Evolutionary conservation across 331 rosid genomes (phyloP).

Genomic region (Malus hybrid): DNA sequence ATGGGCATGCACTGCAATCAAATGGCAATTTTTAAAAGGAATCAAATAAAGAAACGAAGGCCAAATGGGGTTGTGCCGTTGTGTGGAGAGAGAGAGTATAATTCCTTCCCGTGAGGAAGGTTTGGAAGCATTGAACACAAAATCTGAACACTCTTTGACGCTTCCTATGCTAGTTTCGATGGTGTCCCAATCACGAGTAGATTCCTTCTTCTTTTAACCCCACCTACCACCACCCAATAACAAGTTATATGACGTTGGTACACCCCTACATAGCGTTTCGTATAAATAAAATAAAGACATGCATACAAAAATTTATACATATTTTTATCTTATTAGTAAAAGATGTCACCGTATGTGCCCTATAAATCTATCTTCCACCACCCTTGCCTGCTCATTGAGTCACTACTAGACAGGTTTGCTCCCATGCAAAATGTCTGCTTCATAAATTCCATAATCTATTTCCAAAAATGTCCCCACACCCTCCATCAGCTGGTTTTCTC

Average conservation of each 20-base stretch:
- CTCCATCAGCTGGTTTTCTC: background rate
- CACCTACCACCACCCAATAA: background rate
- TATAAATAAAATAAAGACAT: no score
- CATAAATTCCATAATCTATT: background rate
- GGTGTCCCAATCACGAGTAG: conserved; percentile 27
- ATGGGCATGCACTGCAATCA: background rate
- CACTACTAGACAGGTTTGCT: background rate
- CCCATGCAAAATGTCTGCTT: background rate
- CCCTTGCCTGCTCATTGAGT: background rate
- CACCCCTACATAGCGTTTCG: background rate
- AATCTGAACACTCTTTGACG: conserved; percentile 30
- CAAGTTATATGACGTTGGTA: no score
- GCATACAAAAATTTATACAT: no score
- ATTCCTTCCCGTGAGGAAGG: conserved; percentile 43
- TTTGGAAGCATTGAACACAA: conserved; percentile 50
- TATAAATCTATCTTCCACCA: background rate
- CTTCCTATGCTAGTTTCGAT: conserved; percentile 24
- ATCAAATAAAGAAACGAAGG: background rate
- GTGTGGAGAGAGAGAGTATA: conserved; percentile 14
- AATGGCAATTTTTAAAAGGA: background rate
- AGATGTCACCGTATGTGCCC: background rate
- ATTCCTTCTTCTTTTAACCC: conserved; percentile 14
- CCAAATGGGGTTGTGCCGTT: background rate
- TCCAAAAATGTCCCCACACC: background rate
- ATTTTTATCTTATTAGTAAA: no score